Conservation (phyloP, 177 flowering plant species). For the Telopea speciosissima region DNA sequence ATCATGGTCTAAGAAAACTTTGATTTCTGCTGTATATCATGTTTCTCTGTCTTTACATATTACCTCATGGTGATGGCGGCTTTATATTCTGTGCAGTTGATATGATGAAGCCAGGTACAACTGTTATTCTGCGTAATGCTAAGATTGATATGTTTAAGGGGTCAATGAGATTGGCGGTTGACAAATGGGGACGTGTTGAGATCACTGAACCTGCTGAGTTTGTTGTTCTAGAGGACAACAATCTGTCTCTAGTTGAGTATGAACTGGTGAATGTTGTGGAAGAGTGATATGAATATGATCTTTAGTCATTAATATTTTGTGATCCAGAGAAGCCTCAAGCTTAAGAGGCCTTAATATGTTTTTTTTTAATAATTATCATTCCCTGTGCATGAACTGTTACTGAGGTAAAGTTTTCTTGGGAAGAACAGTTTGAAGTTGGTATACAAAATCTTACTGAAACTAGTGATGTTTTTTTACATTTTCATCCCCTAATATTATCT, state of each 20-base stretch:
- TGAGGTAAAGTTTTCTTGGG: neutral
- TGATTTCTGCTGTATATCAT: no score
- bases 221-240: constrained; percentile 18
- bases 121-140: constrained; percentile 28
- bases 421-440: neutral
- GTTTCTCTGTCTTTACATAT: no score
- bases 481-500: neutral
- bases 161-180: constrained; percentile 36
- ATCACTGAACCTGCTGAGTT: constrained; percentile 29
- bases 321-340: neutral
- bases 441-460: neutral
- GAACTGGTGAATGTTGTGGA: constrained; percentile 30
- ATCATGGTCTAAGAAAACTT: no score
- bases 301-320: neutral
- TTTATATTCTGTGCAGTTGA: constrained; percentile 21
- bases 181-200: constrained; percentile 40
- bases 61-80: neutral
- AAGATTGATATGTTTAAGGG: constrained; percentile 40
- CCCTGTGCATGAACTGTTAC: neutral
- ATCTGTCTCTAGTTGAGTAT: constrained; percentile 20
- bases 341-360: neutral
- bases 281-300: constrained; percentile 12
- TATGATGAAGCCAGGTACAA: constrained; percentile 22
- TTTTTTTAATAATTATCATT: neutral
- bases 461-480: neutral